Conservation (phyloP, 371 early-diverging fungal species). For the Haplosporangium sp. region DNA sequence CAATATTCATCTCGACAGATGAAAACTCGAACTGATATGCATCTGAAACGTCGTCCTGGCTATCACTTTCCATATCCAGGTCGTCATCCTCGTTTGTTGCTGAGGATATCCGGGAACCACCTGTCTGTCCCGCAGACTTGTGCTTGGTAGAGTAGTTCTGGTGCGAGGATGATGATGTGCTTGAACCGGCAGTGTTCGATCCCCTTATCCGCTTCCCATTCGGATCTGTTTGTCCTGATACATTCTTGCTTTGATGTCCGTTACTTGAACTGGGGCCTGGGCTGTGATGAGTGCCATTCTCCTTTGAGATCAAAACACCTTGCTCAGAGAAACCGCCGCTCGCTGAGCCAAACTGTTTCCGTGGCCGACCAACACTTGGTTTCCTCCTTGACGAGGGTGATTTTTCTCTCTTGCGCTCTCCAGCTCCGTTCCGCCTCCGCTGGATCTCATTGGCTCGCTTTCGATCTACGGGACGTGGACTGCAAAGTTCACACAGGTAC, state of each 20-base stretch:
- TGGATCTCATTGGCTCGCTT: conserved; percentile 52
- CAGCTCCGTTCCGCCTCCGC: conserved; percentile 39
- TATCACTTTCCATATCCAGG: conserved; percentile 49
- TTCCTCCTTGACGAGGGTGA: conserved; percentile 33
- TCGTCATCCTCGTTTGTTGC: conserved; percentile 46
- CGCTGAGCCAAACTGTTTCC: conserved; percentile 22
- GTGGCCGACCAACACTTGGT: conserved; percentile 30
- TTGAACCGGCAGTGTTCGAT: neutral
- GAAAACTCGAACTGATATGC: conserved; percentile 51
- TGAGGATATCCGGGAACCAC: conserved; percentile 15
- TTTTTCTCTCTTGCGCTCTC: conserved; percentile 44
- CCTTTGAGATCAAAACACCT: conserved; percentile 9
- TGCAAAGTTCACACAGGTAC: conserved; percentile 88
- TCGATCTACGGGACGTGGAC: conserved; percentile 65
- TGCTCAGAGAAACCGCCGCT: conserved; percentile 15
- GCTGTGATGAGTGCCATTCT: conserved; percentile 16
- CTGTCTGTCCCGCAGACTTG: conserved; percentile 16
- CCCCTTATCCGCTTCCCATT: conserved; percentile 12
- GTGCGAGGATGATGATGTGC: conserved; percentile 6
- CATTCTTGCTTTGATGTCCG: conserved; percentile 7
- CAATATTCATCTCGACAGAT: conserved; percentile 47
- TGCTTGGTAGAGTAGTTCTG: conserved; percentile 16
- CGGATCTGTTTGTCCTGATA: neutral
- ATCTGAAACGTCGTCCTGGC: conserved; percentile 38
- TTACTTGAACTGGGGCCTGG: conserved; percentile 13